Base-by-base conservation (phyloP, 495 filamentous ascomycete genomes). In the Aspergillus cristatus region DNA sequence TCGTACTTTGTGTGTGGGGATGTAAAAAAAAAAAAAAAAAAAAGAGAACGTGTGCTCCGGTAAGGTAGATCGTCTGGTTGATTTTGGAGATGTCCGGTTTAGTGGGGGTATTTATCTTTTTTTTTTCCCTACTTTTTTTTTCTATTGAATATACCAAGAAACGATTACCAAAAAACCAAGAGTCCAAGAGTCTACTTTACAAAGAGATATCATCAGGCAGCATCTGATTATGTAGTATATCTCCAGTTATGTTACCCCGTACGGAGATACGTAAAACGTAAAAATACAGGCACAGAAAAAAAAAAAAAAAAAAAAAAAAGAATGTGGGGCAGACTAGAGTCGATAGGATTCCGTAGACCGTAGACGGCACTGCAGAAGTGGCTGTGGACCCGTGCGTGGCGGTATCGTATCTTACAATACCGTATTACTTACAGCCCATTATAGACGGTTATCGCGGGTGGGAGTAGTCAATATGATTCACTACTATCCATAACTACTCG, bases 291-390 rank as follows among this genome's bases (percentile, higher is more conserved):
- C n/a, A n/a, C n/a, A n/a, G 10, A 28, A 24, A 37, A 10, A 29
- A 17, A 29, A 32, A 41, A 35, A 35, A 35, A 41, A 41, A 37
- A 45, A 45, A 14, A 32, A 32, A 8, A 40, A 26, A 32, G 18
- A 32, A 37, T 50, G 47, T 38, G 47, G 42, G 34, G 38, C 38
- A 31, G 26, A 31, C 42, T 43, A 45, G 32, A 42, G 36, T 47
- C 24, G 32, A 47, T 45, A 42, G 48, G 38, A 43, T 51, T 46
- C 42, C 40, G 47, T 40, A 41, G 47, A 26, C 35, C 42, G 47
- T 43, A 46, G 46, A 33, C 38, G 29, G 40, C 35, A 45, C 49
- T 52, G 49, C 42, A 48, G 45, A 46, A 48, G 42, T 46, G 42
- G 49, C 42, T 43, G 42, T 41, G 30, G 39, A 46, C 24, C 24